Evolutionary conservation across 2,329 filamentous ascomycete species (phyloP).

Genomic region (Talaromyces sp.): DNA sequence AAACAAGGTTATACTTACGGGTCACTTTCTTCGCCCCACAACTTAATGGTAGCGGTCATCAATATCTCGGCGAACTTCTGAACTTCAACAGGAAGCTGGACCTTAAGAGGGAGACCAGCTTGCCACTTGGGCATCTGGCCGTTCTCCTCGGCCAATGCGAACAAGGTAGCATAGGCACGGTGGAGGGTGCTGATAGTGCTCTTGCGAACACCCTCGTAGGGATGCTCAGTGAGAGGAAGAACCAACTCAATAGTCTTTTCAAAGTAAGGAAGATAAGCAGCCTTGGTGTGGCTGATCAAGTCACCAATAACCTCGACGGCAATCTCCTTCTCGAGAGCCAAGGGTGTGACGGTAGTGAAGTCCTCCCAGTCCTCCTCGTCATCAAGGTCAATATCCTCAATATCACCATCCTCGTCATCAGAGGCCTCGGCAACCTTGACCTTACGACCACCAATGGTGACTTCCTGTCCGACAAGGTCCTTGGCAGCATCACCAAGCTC

Average conservation of each 20-base stretch:
- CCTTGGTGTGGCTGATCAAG: constrained; percentile 80
- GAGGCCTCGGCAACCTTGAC: constrained; percentile 70
- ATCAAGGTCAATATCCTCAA: constrained; percentile 64
- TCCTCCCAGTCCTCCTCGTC: constrained; percentile 83
- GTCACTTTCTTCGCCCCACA: constrained; percentile 89
- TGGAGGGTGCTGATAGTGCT: constrained; percentile 87
- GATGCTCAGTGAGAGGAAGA: constrained; percentile 77
- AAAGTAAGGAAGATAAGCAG: constrained; percentile 76
- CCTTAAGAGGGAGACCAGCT: constrained; percentile 77
- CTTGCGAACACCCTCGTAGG: constrained; percentile 90
- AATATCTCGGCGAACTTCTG: constrained; percentile 82
- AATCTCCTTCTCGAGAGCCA: constrained; percentile 95
- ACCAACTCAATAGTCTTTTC: constrained; percentile 82
- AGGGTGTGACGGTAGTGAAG: constrained; percentile 76
- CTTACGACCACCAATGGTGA: constrained; percentile 78
- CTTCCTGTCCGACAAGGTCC: constrained; percentile 70
- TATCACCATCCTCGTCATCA: constrained; percentile 61
- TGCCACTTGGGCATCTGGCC: constrained; percentile 79
- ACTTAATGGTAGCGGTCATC: constrained; percentile 74
- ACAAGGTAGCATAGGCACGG: constrained; percentile 89
- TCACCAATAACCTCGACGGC: constrained; percentile 93
- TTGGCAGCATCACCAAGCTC: constrained; percentile 70
- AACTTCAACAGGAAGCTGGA: constrained; percentile 73
- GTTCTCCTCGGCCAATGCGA: constrained; percentile 77
- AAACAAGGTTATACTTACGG: constrained; percentile 64